Conservation (phyloP, 129 eudicot genomes). For the Ambrosia trifida region DNA sequence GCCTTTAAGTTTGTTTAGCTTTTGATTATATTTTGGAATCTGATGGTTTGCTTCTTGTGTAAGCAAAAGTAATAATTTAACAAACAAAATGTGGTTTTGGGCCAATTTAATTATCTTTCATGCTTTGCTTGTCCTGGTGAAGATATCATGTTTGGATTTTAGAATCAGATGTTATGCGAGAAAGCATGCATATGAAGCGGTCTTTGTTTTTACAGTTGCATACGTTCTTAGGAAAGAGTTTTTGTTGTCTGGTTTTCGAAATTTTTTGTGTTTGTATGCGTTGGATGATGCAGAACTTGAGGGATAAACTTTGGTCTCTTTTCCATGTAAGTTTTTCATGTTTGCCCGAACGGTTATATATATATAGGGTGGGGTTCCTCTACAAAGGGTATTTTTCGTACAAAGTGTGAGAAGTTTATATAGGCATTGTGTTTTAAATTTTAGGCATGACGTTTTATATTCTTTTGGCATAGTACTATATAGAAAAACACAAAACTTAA, state of each 20-base stretch:
- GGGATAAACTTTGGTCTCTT: slow-evolving; percentile 31
- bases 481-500: too few relatives aligned
- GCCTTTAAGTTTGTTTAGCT: slow-evolving; percentile 19
- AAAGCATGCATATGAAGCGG: slow-evolving; percentile 23
- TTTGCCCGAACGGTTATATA: not conserved
- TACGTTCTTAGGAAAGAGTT: slow-evolving; percentile 28
- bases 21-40: slow-evolving; percentile 35
- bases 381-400: too few relatives aligned
- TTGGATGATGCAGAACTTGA: slow-evolving; percentile 31
- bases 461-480: too few relatives aligned
- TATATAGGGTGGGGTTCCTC: too few relatives aligned
- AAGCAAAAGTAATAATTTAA: slow-evolving; percentile 26
- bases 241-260: slow-evolving; percentile 29
- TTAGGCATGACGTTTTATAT: too few relatives aligned
- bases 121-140: slow-evolving; percentile 26
- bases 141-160: slow-evolving; percentile 18
- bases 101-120: slow-evolving; percentile 4
- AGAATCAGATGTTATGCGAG: slow-evolving; percentile 26
- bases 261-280: slow-evolving; percentile 15
- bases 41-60: slow-evolving; percentile 34
- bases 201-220: slow-evolving; percentile 18
- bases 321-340: slow-evolving; percentile 35
- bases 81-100: slow-evolving; percentile 29
- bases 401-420: too few relatives aligned
- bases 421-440: too few relatives aligned